These are phyloP conservation scores for Euptelea pleiosperma DNA, from an alignment of 164 flowering plant genomes.

Conservation along the genomic window DNA sequence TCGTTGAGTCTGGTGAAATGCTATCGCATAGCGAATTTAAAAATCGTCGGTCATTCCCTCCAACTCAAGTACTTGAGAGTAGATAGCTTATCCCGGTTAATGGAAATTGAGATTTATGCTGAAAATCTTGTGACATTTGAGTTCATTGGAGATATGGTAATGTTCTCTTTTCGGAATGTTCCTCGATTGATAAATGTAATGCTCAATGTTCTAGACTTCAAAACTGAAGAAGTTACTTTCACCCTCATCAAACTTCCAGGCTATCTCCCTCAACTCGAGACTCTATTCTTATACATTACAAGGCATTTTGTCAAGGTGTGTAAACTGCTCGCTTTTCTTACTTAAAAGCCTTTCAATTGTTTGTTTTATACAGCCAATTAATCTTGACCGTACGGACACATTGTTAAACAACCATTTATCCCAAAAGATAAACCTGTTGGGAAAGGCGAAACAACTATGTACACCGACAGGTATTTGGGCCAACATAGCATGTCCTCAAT, in stretches of 20 bases:
- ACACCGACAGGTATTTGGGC: too few species aligned
- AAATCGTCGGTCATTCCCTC: background rate
- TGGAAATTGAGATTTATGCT: background rate
- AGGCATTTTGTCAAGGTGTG: background rate
- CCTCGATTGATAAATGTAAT: background rate
- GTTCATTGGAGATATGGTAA: background rate
- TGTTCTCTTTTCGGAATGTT: background rate
- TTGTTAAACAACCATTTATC: too few species aligned
- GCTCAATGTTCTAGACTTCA: background rate
- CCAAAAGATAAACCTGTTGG: too few species aligned
- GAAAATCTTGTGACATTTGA: background rate
- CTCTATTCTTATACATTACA: background rate
- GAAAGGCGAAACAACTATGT: too few species aligned
- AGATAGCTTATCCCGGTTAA: too few species aligned
- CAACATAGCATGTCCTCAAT: too few species aligned
- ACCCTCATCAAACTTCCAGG: background rate
- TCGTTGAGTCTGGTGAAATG: background rate
- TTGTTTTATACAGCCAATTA: too few species aligned
- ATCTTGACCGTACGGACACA: too few species aligned
- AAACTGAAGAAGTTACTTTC: background rate
- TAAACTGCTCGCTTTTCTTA: too few species aligned
- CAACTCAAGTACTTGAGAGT: background rate
- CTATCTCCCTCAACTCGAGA: background rate
- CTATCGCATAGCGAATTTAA: background rate
- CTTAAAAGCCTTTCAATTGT: too few species aligned